Conservation (phyloP, 2,329 filamentous ascomycete species). For the Colletotrichum zoysiae region DNA sequence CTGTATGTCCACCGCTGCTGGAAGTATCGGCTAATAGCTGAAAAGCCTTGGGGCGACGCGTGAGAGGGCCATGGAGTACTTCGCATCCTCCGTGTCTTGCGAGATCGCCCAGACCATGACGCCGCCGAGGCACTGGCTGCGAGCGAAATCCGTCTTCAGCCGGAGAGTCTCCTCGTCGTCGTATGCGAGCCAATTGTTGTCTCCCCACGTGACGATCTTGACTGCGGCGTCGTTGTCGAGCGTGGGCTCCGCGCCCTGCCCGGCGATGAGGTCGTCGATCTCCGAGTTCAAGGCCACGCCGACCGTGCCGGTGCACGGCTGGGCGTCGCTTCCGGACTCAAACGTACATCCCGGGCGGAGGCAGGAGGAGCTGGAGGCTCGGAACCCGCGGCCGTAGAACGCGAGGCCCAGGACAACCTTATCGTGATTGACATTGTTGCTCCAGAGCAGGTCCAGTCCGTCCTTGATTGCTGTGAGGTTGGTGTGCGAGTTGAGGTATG, state of each 20-base stretch:
- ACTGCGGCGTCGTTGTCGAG: slow-evolving; percentile 47
- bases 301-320: slow-evolving; percentile 41
- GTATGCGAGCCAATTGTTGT: slow-evolving; percentile 49
- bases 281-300: slow-evolving; percentile 46
- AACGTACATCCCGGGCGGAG: background rate
- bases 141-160: slow-evolving; percentile 44
- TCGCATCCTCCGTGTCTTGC: slow-evolving; percentile 20
- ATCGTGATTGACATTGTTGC: slow-evolving; percentile 54
- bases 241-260: slow-evolving; percentile 6
- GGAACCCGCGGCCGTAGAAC: slow-evolving; percentile 55
- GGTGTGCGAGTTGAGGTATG: slow-evolving; percentile 19
- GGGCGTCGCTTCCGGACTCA: slow-evolving; percentile 2
- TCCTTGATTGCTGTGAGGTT: slow-evolving; percentile 61
- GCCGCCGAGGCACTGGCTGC: slow-evolving; percentile 46
- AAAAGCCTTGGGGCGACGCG: background rate
- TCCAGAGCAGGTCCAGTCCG: slow-evolving; percentile 60
- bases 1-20: background rate
- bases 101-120: slow-evolving; percentile 45
- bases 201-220: slow-evolving; percentile 45
- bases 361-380: background rate
- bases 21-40: background rate
- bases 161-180: slow-evolving; percentile 46
- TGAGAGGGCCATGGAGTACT: background rate
- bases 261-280: slow-evolving; percentile 44
- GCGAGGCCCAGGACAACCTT: slow-evolving; percentile 59